Conservation (phyloP, 331 rosid species). For the Pyrus hybrid region DNA sequence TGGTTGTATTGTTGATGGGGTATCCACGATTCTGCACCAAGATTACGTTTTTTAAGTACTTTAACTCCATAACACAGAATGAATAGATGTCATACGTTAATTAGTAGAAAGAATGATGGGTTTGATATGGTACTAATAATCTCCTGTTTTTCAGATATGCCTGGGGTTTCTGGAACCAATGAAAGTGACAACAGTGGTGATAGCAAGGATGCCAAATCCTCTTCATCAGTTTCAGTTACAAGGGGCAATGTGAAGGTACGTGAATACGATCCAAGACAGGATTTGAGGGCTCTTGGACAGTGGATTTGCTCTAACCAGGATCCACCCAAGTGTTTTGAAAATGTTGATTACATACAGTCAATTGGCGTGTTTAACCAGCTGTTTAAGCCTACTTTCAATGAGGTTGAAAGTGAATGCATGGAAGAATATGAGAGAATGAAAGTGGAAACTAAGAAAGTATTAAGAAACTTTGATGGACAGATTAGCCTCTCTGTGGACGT, state of each 20-base stretch:
- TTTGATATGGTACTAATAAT: background rate
- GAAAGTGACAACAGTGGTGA: background rate
- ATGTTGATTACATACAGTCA: background rate
- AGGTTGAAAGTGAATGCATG: slow-evolving; percentile 3
- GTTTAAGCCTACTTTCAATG: slow-evolving; percentile 1
- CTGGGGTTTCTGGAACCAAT: background rate
- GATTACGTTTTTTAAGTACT: background rate
- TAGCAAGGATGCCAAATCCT: background rate
- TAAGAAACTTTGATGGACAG: background rate
- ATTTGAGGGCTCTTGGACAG: background rate
- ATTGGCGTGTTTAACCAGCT: background rate
- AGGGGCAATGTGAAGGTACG: background rate
- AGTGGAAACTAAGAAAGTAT: background rate
- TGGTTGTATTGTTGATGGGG: background rate
- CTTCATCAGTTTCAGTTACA: background rate
- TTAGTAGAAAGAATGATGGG: background rate
- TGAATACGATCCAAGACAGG: background rate
- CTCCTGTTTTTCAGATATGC: background rate
- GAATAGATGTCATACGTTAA: background rate
- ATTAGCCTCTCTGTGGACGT: background rate
- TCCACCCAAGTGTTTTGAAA: background rate
- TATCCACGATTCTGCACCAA: background rate
- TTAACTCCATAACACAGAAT: background rate
- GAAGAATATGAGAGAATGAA: background rate
- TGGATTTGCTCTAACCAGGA: background rate